These are phyloP conservation scores for Yamadazyma songkhlaensis DNA, from an alignment of 1,139 yeast species.

Conservation along the genomic window DNA sequence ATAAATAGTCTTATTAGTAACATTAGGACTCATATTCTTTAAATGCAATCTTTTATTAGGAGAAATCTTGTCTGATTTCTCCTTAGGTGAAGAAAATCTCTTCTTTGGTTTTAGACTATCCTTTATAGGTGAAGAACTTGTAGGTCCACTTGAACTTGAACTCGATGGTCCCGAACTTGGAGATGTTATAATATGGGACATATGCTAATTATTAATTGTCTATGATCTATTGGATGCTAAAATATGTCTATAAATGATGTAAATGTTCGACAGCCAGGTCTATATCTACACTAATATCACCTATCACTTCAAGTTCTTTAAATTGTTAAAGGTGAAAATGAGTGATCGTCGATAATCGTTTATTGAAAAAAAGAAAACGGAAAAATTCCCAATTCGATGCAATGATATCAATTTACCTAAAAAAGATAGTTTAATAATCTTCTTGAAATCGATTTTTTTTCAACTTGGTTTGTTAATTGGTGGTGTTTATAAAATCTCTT, in stretches of 20 bases:
- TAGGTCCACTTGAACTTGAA: slow-evolving; percentile 4
- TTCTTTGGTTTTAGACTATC: not conserved
- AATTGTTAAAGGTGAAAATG: not conserved
- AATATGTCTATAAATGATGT: not conserved
- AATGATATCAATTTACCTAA: too few relatives aligned
- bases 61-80: slow-evolving; percentile 12
- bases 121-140: slow-evolving; percentile 9
- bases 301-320: not conserved
- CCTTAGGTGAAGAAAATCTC: not conserved
- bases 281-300: not conserved
- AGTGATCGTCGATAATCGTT: not conserved
- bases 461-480: too few relatives aligned
- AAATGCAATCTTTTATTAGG: slow-evolving; percentile 33
- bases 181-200: slow-evolving; percentile 8
- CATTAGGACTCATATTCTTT: slow-evolving; percentile 44
- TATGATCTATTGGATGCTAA: not conserved
- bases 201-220: not conserved
- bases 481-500: too few relatives aligned
- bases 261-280: not conserved
- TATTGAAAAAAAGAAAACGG: too few relatives aligned
- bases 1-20: slow-evolving; percentile 29
- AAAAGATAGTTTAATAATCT: too few relatives aligned
- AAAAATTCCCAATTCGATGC: too few relatives aligned
- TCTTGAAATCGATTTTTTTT: too few relatives aligned
- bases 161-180: too few relatives aligned